Evolutionary conservation across 805 yeast species (phyloP), one percentile per base, ranked within the genome.

Genomic region (Vanderwaltozyma tropicalis): DNA sequence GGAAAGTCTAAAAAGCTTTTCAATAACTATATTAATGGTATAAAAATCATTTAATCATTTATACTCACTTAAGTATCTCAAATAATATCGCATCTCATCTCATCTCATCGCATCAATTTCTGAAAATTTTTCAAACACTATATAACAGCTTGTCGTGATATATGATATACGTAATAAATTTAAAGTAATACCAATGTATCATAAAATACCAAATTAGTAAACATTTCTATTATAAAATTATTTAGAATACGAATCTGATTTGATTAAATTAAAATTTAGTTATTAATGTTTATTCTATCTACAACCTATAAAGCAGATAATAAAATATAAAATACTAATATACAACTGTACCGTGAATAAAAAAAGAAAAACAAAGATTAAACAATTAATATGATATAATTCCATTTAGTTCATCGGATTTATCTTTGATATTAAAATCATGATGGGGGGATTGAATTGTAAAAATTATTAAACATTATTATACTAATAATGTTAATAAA

Each of bases 71-170:
- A 9, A 22, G 8, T 11, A 22, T 9, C 11, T 22, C 4, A n/a
- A 13, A 17, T 18, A 16, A 4, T n/a, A 29, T 17, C 21, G 6
- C 13, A 29, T 4, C 22, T 29, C 31, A 29, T 29, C 31, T 29
- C 31, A 29, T 30, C 30, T 41, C 48, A 55, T 39, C 61, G 51
- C 61, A 55, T 55, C 59, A 24, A 8, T n/a, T n/a, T 24, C 25
- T 33, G 25, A 35, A 35, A 35, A 35, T 11, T 28, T 35, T 35
- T 35, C 31, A 30, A 27, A 13, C 21, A n/a, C 10, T 4, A 19
- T 27, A 28, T 19, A 10, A 15, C n/a, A 13, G 5, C 12, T 8
- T 8, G 27, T 24, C 34, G 34, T 32, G 11, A 12, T 11, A 15
- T 22, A 21, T 32, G 34, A 32, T 24, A 24, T 8, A n/a, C 5